Percentiles rank a stretch among this genome's conserved stretches.
phyloP scores from a whole-genome alignment of 805 yeast species.

The Nakazawaea peltata region DNA sequence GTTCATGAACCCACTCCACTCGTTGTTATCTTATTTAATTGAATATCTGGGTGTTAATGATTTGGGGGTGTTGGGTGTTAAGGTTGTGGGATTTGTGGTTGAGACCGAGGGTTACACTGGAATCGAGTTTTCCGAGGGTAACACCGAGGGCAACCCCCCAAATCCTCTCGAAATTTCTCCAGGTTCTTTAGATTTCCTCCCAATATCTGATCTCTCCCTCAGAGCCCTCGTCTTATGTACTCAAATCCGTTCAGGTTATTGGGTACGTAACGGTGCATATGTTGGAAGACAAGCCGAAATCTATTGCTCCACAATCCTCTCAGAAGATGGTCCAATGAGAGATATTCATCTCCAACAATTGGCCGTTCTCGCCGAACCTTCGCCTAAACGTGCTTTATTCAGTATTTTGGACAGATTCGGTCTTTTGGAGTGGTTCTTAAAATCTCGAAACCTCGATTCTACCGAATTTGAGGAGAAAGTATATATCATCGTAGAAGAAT shows the following conservation, averaged over 20 bases:
- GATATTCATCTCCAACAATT: slow-evolving; percentile 40
- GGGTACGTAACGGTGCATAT: slow-evolving; percentile 68
- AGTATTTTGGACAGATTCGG: slow-evolving; percentile 52
- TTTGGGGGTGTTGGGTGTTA: slow-evolving; percentile 15
- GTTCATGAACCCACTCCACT: slow-evolving; percentile 52
- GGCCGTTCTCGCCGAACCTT: slow-evolving; percentile 29
- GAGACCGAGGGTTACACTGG: no score
- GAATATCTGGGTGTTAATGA: slow-evolving; percentile 23
- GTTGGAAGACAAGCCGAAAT: slow-evolving; percentile 42
- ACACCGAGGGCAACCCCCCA: no score
- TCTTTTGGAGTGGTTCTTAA: slow-evolving; percentile 38
- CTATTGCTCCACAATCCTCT: slow-evolving; percentile 34
- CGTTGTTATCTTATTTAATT: slow-evolving; percentile 41
- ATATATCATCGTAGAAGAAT: slow-evolving; percentile 32
- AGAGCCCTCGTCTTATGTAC: slow-evolving; percentile 53
- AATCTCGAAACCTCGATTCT: slow-evolving; percentile 22
- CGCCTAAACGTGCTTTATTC: slow-evolving; percentile 23
- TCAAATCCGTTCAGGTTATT: slow-evolving; percentile 56
- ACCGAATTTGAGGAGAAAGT: slow-evolving; percentile 43
- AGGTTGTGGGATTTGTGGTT: slow-evolving; percentile 11
- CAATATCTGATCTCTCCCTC: slow-evolving; percentile 48
- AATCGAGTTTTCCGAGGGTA: slow-evolving; percentile 7
- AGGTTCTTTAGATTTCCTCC: no score
- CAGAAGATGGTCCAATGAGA: slow-evolving; percentile 32
- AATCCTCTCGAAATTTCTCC: no score